Conservation (phyloP, 2,329 filamentous ascomycete species). For the Aspergillus eucalypticola region DNA sequence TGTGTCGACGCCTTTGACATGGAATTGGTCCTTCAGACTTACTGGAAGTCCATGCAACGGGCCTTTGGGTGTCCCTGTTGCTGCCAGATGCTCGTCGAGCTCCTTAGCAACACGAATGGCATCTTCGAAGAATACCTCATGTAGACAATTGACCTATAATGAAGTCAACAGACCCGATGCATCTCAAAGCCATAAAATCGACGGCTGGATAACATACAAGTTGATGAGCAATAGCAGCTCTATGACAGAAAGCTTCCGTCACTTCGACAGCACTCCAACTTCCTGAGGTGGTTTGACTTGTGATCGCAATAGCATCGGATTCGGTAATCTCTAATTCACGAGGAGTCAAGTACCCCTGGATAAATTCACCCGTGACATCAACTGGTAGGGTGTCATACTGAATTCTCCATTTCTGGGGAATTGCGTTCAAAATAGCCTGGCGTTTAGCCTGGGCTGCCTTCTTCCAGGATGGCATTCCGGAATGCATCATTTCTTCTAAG, state of each 20-base stretch:
- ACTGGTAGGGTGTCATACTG: neutral
- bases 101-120: neutral
- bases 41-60: neutral
- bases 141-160: constrained; percentile 47
- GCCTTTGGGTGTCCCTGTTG: neutral
- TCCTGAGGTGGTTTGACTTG: constrained; percentile 54
- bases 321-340: constrained; percentile 63
- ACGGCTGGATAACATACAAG: constrained; percentile 40
- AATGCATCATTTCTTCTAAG: neutral
- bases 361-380: constrained; percentile 51
- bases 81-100: neutral
- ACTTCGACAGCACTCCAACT: constrained; percentile 59
- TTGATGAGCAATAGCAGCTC: constrained; percentile 60
- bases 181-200: too few species aligned
- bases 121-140: constrained; percentile 47
- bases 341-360: constrained; percentile 55
- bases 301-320: constrained; percentile 58
- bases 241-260: constrained; percentile 57
- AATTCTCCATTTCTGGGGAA: neutral
- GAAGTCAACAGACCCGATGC: neutral
- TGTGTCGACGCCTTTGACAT: neutral
- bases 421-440: neutral
- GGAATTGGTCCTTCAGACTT: neutral
- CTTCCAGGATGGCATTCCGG: neutral
- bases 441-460: neutral